Percentiles rank a stretch among this genome's conserved stretches.
Evolutionary conservation across 2,329 filamentous ascomycete genomes (phyloP).

Genomic region (Cladophialophora exuberans): DNA sequence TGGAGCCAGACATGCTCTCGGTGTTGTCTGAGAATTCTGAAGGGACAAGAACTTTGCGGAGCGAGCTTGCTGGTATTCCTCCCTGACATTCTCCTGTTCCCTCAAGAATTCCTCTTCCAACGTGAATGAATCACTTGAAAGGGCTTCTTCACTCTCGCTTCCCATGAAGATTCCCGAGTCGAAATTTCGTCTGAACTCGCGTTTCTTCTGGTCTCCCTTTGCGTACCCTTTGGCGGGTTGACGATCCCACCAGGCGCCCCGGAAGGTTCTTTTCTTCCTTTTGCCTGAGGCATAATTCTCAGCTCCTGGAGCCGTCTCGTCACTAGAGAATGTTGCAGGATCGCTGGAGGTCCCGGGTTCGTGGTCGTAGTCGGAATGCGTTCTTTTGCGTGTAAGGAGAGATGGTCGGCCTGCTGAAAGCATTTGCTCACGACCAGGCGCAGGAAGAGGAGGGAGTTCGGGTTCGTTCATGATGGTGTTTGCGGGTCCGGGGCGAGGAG

Average conservation of each 20-base stretch:
- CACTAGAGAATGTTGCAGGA: conserved; percentile 52
- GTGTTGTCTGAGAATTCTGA: not conserved
- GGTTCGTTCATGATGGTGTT: conserved; percentile 22
- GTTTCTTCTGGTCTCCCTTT: conserved; percentile 43
- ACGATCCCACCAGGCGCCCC: conserved; percentile 32
- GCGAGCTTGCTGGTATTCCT: conserved; percentile 11
- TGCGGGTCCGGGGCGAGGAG: not conserved
- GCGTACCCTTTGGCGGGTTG: conserved; percentile 16
- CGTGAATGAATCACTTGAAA: conserved; percentile 42
- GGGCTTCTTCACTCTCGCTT: conserved; percentile 45
- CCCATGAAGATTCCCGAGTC: conserved; percentile 55
- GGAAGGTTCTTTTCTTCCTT: conserved; percentile 32
- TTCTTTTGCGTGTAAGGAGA: conserved; percentile 36
- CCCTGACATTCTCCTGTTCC: conserved; percentile 26
- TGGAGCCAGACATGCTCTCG: conserved; percentile 9
- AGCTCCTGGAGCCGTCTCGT: conserved; percentile 49
- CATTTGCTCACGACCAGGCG: conserved; percentile 4
- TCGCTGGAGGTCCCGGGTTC: conserved; percentile 38
- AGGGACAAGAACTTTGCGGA: not conserved
- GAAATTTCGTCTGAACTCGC: conserved; percentile 48
- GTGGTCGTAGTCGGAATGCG: conserved; percentile 36
- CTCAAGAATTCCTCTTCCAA: conserved; percentile 43
- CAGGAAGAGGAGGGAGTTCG: conserved; percentile 22
- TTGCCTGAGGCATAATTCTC: conserved; percentile 42
- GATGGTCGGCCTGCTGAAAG: conserved; percentile 12